Base-by-base conservation (phyloP, 202 grass and related monocot species). In the Digitaria exilis region DNA sequence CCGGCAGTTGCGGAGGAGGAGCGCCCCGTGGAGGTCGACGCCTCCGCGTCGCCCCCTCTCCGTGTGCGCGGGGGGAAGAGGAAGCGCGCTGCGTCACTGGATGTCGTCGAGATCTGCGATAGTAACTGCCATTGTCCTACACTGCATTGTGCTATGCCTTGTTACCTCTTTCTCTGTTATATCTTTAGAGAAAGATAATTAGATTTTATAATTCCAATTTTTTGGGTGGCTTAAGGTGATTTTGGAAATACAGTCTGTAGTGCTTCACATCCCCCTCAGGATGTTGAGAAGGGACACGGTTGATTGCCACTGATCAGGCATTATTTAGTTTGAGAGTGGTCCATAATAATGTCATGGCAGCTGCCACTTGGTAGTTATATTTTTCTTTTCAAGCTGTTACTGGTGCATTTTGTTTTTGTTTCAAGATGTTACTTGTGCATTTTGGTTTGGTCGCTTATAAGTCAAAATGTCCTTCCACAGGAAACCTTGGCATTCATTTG, bases 101-200 rank as follows among this genome's bases (percentile, higher is more conserved):
- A 82, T 55, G 43, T 87, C 22, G 72, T 63, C 7, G 81, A 88
- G 8, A 49, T 80, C 22, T 84, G 50, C 51, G 75, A 72, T 26
- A 70, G 50, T n/a, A n/a, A n/a, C n/a, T n/a, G 24, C 4, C 15
- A 61, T 16, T 28, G 58, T 30, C 58, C 26, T 57, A 57, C 11
- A 13, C 2, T 30, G 57, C 57, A 24, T 24, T 29, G 34, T 29
- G 32, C 5, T 52, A 42, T 80, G 46, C 54, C 22, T 46, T 65
- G 44, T 18, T 50, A 8, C 12, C 11, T 39, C 17, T 65, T 37
- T 72, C 46, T 22, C 30, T 35, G 41, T 65, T 52, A 64, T 64
- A 24, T 21, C n/a, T 42, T 55, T 25, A 60, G 28, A 6, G 9
- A 28, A 49, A 34, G 30, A 18, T 8, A 72, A 9, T 15, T 60